These are phyloP conservation scores for Thyridium curvatum DNA, from an alignment of 2,329 filamentous ascomycete species.

Conservation along the genomic window DNA sequence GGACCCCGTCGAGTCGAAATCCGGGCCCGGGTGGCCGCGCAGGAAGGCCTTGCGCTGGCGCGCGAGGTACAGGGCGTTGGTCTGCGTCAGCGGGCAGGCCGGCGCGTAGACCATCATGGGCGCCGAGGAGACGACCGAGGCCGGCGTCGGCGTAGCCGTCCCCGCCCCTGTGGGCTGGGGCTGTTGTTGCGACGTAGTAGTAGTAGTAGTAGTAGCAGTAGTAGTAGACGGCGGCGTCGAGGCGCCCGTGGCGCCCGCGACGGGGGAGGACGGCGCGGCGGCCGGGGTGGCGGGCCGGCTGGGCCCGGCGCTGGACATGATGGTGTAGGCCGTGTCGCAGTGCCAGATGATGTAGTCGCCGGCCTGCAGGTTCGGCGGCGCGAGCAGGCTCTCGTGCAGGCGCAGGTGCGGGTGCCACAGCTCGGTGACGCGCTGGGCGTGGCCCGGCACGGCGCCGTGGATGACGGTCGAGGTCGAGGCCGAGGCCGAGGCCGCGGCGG, in stretches of 20 bases:
- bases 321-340: slow-evolving; percentile 50
- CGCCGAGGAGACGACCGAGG: slow-evolving; percentile 21
- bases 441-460: slow-evolving; percentile 51
- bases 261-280: slow-evolving; percentile 3
- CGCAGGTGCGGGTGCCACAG: slow-evolving; percentile 51
- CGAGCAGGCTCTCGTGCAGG: slow-evolving; percentile 45
- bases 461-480: slow-evolving; percentile 52
- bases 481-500: too few relatives aligned
- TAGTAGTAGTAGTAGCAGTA: too few relatives aligned
- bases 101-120: slow-evolving; percentile 50
- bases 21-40: slow-evolving; percentile 45
- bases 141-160: slow-evolving; percentile 7
- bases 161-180: too few relatives aligned
- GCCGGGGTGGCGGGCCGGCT: slow-evolving; percentile 21
- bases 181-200: too few relatives aligned
- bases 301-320: slow-evolving; percentile 38
- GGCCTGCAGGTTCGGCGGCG: slow-evolving; percentile 46
- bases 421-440: slow-evolving; percentile 51
- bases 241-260: slow-evolving; percentile 21
- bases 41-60: slow-evolving; percentile 52
- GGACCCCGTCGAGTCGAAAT: slow-evolving; percentile 48
- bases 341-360: slow-evolving; percentile 56
- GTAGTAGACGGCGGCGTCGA: slow-evolving; percentile 8
- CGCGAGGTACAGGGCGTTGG: slow-evolving; percentile 50
- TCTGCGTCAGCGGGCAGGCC: slow-evolving; percentile 50